These are phyloP conservation scores for Mortierella sp. DNA, from an alignment of 371 early-diverging fungal species.

Conservation along the genomic window DNA sequence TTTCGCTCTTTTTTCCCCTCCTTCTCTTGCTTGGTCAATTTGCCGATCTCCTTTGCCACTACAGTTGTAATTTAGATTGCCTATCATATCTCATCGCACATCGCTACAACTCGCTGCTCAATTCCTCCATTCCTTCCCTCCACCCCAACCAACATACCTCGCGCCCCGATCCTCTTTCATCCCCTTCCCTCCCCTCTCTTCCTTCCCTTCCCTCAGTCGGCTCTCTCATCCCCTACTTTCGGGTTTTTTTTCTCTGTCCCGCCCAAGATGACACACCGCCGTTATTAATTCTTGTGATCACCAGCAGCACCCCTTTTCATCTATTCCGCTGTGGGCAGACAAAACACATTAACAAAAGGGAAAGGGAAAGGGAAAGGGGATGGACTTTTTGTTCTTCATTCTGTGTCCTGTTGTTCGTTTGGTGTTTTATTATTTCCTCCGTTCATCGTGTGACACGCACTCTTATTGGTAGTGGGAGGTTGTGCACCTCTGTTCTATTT, in stretches of 20 bases:
- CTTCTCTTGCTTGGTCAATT: not conserved
- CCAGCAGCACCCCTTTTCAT: not conserved
- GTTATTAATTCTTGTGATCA: not conserved
- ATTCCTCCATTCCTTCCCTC: not conserved
- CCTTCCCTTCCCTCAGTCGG: not conserved
- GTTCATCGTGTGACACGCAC: not conserved
- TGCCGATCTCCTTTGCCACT: constrained; percentile 2
- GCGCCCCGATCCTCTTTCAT: not conserved
- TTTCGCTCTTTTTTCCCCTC: not conserved
- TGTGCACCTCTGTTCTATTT: not conserved
- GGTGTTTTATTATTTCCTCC: no score
- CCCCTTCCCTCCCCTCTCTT: not conserved
- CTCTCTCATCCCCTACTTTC: not conserved
- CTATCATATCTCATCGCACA: constrained; percentile 11
- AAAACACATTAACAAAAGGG: not conserved
- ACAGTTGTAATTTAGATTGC: constrained; percentile 10
- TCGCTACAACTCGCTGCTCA: not conserved
- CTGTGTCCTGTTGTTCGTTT: not conserved
- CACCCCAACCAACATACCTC: not conserved
- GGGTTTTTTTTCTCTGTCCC: not conserved
- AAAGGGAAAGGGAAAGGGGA: not conserved
- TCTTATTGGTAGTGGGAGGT: no score
- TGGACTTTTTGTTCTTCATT: not conserved
- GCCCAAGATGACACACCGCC: not conserved
- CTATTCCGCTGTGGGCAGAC: constrained; percentile 2